A percentile compares a stretch with the other conserved stretches of the same genome.
Evolutionary conservation across 129 eudicot genomes (phyloP).

Genomic region (Erigeron canadensis): DNA sequence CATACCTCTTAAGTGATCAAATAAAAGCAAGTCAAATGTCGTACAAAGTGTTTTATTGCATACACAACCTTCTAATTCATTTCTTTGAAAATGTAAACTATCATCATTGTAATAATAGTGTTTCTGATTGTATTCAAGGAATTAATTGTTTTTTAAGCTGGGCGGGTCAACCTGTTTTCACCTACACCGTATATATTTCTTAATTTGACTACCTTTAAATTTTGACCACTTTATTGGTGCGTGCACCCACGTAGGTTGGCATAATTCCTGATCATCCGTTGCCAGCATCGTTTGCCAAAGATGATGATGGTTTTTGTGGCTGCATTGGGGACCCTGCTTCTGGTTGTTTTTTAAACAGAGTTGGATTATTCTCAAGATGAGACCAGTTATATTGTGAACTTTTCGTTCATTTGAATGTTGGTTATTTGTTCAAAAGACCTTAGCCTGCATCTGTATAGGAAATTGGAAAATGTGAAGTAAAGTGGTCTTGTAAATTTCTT

Average conservation of each 20-base stretch:
- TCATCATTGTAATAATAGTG: too few relatives aligned
- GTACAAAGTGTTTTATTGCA: not conserved
- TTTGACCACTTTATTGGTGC: not conserved
- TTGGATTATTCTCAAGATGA: constrained; percentile 70
- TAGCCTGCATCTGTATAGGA: not conserved
- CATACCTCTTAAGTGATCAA: not conserved
- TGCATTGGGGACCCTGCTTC: constrained; percentile 81
- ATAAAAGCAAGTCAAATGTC: not conserved
- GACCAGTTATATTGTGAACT: not conserved
- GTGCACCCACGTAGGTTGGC: constrained; percentile 56
- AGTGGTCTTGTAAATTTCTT: not conserved
- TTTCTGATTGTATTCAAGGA: too few relatives aligned
- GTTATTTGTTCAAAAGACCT: not conserved
- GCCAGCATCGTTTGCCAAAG: constrained; percentile 88
- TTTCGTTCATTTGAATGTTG: not conserved
- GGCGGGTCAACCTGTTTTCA: not conserved
- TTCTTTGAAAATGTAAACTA: too few relatives aligned
- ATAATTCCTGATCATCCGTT: constrained; percentile 88
- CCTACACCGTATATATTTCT: not conserved
- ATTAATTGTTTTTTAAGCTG: too few relatives aligned
- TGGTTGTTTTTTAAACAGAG: constrained; percentile 64
- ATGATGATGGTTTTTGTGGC: constrained; percentile 75
- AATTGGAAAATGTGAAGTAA: not conserved
- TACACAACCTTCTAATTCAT: not conserved
- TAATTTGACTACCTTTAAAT: not conserved